Evolutionary conservation across 2,329 filamentous ascomycete genomes (phyloP).

Genomic region (Nothophoma quercina): DNA sequence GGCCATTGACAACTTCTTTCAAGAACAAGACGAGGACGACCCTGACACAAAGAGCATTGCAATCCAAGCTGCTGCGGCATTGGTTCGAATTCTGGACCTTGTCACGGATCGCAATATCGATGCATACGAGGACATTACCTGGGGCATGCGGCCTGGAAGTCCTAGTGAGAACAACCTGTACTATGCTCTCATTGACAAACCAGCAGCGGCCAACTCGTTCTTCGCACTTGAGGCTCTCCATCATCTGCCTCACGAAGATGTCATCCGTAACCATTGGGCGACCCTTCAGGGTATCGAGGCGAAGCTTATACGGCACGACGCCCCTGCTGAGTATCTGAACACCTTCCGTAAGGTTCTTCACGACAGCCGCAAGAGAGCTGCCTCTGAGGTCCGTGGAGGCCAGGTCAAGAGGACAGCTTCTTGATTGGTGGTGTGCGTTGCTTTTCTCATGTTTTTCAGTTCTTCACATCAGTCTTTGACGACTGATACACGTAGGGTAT

Average conservation of each 20-base stretch:
- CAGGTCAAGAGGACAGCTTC: slow-evolving; percentile 40
- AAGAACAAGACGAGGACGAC: slow-evolving; percentile 33
- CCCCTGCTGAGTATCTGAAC: slow-evolving; percentile 35
- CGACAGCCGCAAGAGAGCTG: slow-evolving; percentile 45
- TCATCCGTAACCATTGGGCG: slow-evolving; percentile 42
- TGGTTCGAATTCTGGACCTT: slow-evolving; percentile 43
- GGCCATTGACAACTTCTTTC: slow-evolving; percentile 38
- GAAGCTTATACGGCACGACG: slow-evolving; percentile 32
- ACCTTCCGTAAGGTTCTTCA: slow-evolving; percentile 37
- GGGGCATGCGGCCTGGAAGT: slow-evolving; percentile 37
- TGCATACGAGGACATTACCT: slow-evolving; percentile 41
- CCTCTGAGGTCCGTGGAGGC: slow-evolving; percentile 37
- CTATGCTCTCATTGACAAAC: slow-evolving; percentile 37
- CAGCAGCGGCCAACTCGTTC: slow-evolving; percentile 19
- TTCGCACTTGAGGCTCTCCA: slow-evolving; percentile 43
- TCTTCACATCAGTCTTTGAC: background rate
- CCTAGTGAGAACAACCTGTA: slow-evolving; percentile 44
- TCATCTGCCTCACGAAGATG: slow-evolving; percentile 39
- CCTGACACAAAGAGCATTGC: slow-evolving; percentile 30
- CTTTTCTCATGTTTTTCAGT: background rate
- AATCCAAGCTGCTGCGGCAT: slow-evolving; percentile 36
- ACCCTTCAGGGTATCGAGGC: slow-evolving; percentile 35
- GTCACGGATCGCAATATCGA: slow-evolving; percentile 44
- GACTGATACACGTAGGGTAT: slow-evolving; percentile 8
- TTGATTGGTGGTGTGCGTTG: background rate